A percentile compares a stretch with the other conserved stretches of the same genome.
Evolutionary conservation across 108 stramenopile species (phyloP).

Genomic region (Thalassiosira profunda): DNA sequence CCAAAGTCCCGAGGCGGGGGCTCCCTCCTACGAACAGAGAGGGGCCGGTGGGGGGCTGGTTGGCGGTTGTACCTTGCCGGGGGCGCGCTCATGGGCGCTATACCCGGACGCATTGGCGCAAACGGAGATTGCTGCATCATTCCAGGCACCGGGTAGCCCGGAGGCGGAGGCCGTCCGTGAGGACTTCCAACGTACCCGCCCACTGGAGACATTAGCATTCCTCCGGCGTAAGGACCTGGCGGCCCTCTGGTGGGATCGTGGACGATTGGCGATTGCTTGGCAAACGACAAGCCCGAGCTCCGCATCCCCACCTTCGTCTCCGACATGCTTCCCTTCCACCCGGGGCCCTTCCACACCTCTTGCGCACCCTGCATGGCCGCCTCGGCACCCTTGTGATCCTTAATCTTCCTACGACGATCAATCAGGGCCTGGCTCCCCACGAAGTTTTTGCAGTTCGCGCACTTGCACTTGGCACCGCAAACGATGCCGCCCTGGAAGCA

Average conservation of each 20-base stretch:
- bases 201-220: conserved; percentile 14
- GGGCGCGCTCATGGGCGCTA: too few species aligned
- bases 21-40: too few species aligned
- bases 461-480: conserved; percentile 96
- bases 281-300: too few species aligned
- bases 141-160: too few species aligned
- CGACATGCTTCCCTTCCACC: conserved; percentile 33
- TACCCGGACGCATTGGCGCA: too few species aligned
- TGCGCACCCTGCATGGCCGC: conserved; percentile 72
- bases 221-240: too few species aligned
- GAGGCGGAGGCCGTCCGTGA: too few species aligned
- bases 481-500: conserved; percentile 95
- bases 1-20: too few species aligned
- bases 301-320: conserved; percentile 27
- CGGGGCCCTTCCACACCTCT: conserved; percentile 73
- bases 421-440: conserved; percentile 79
- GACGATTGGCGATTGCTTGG: conserved; percentile 23
- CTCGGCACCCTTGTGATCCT: conserved; percentile 79
- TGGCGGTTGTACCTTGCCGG: too few species aligned
- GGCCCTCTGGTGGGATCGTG: conserved; percentile 21
- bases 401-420: conserved; percentile 86
- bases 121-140: too few species aligned
- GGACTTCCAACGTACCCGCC: conserved; percentile 1
- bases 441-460: conserved; percentile 90
- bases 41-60: too few species aligned